Evolutionary conservation across 2,329 filamentous ascomycete genomes (phyloP), one percentile per base, ranked within the genome.

Genomic region (Beauveria medogensis): DNA sequence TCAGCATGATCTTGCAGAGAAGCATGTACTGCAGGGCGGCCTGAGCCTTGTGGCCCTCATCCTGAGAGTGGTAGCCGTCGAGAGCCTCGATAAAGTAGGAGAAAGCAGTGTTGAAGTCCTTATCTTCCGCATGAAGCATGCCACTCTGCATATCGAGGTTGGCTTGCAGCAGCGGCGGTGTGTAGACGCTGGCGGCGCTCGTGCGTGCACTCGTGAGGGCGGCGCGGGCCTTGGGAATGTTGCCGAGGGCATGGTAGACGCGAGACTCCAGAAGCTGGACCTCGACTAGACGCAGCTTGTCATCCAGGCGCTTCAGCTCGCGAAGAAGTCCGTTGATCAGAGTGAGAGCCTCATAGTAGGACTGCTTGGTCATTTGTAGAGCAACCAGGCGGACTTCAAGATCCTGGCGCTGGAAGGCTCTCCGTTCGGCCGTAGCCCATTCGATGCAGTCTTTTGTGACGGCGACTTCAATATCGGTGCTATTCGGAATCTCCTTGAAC

Each of bases 371-470:
- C 89, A 99, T 97, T 80, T 96, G 91, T 64, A 99, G 87, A 58
- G 86, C 83, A 59, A 99, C 94, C 62, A 99, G 88, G 65, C 94
- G 90, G 62, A 93, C 96, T 81, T 99, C 92, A 72, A 99, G 91
- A 76, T 96, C 96, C 80, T 99, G 94, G 67, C 94, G 92, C 68
- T 99, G 85, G 82, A 99, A 99, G 63, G 91, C 91, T 72, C 94
- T 89, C 69, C 92, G 90, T 80, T 97, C 92, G 57, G 91, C 90
- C 59, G 93, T 91, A 54, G 94, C 94, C 94, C 94, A 99, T 79
- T 97, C 93, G 86, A 99, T 99, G 80, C 92, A 97, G 77, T 94
- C 96, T 78, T 96, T 96, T 71, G 94, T 99, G 69, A 97, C 91
- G 74, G 87, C 80, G 74, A 96, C 92, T 79, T 99, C 94, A 72